phyloP scores from a whole-genome alignment of 257 asterid species.

The Solanum piurae region DNA sequence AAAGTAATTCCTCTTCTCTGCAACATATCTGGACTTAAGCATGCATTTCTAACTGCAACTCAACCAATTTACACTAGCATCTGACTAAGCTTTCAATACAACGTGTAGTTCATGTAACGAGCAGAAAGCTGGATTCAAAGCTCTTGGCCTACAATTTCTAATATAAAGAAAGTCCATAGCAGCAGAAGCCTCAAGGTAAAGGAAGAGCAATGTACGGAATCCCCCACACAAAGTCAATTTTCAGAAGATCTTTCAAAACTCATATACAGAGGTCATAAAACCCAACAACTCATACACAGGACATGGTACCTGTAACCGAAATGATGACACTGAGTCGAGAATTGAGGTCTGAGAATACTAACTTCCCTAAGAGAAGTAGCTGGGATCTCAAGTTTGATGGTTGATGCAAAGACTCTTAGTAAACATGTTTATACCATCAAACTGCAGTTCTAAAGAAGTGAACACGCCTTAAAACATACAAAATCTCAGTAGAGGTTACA shows the following conservation, averaged over 20 bases:
- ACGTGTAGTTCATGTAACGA: neutral
- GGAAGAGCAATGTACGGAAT: neutral
- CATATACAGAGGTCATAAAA: neutral
- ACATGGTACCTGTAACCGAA: neutral
- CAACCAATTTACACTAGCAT: neutral
- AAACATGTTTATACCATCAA: neutral
- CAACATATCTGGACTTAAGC: neutral
- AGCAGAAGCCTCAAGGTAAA: neutral
- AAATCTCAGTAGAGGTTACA: neutral
- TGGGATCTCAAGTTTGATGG: neutral
- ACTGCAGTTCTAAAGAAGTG: neutral
- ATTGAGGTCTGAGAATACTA: neutral
- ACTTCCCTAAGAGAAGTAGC: neutral
- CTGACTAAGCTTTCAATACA: neutral
- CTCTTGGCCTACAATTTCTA: neutral
- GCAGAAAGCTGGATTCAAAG: neutral
- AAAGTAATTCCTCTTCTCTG: neutral
- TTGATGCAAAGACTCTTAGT: neutral
- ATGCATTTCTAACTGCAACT: neutral
- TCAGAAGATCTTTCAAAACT: neutral
- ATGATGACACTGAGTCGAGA: neutral
- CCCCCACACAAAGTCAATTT: neutral
- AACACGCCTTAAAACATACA: neutral
- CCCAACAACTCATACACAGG: neutral
- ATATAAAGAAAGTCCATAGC: neutral